Evolutionary conservation across 1,284 basidiomycete genomes (phyloP).

Genomic region (Phylloporus sp.): DNA sequence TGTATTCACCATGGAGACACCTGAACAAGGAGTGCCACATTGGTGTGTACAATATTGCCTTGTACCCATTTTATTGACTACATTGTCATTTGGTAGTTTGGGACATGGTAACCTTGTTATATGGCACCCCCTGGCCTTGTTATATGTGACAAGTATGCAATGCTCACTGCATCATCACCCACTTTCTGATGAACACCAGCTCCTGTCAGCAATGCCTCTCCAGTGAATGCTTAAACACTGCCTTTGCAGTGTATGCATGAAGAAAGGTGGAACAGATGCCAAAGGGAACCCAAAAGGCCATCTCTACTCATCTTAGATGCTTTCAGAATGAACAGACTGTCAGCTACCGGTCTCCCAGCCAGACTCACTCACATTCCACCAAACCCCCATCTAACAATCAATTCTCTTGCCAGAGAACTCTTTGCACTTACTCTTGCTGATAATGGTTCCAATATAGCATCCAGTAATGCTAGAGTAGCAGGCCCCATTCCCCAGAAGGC

Average conservation of each 20-base stretch:
- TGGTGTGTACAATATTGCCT: neutral
- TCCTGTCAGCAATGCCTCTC: too few relatives aligned
- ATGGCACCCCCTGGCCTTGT: too few relatives aligned
- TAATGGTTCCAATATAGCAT: neutral
- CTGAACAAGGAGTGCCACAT: too few relatives aligned
- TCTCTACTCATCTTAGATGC: neutral
- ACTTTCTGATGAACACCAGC: too few relatives aligned
- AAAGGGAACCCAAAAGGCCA: neutral
- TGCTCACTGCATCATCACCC: too few relatives aligned
- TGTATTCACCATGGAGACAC: too few relatives aligned
- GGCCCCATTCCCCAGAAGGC: neutral
- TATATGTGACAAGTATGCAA: too few relatives aligned
- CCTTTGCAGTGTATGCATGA: neutral
- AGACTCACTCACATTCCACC: neutral
- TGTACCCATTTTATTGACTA: neutral
- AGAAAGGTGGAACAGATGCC: neutral
- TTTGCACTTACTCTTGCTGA: neutral
- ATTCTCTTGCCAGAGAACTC: neutral
- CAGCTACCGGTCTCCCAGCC: too few relatives aligned
- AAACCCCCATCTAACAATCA: neutral
- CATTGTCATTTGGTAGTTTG: too few relatives aligned
- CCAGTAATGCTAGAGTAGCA: neutral
- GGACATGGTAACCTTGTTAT: neutral
- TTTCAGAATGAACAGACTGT: neutral
- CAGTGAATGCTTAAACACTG: neutral